Conservation (phyloP, 305 asterid genomes). For the Solanum aculeatissimum region DNA sequence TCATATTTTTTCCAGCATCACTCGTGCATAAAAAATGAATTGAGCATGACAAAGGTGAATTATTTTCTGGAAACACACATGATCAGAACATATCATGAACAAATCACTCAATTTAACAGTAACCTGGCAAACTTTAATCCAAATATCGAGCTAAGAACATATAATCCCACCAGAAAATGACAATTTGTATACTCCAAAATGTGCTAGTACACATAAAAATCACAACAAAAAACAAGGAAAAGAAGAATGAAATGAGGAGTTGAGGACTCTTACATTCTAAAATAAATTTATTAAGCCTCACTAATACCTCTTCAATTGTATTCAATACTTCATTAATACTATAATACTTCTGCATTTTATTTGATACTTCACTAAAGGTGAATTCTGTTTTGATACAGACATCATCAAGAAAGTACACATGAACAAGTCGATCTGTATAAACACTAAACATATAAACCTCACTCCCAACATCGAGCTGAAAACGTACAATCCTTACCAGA, state of each 20-base stretch:
- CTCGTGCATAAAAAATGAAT: neutral
- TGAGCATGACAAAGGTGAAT: neutral
- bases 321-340: neutral
- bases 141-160: neutral
- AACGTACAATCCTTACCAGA: neutral
- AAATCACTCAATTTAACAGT: neutral
- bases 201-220: neutral
- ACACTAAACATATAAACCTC: neutral
- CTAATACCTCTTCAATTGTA: neutral
- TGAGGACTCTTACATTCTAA: neutral
- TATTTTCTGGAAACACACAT: neutral
- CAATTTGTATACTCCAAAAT: neutral
- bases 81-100: neutral
- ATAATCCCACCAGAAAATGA: neutral
- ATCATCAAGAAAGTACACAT: neutral
- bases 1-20: neutral
- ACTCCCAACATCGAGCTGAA: neutral
- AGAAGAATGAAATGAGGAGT: neutral
- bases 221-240: neutral
- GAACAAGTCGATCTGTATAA: neutral
- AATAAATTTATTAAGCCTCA: neutral
- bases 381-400: neutral
- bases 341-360: neutral
- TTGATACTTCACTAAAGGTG: neutral
- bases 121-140: neutral